phyloP scores from a whole-genome alignment of 805 yeast genomes.

The Lipomyces yamanashiensis region DNA sequence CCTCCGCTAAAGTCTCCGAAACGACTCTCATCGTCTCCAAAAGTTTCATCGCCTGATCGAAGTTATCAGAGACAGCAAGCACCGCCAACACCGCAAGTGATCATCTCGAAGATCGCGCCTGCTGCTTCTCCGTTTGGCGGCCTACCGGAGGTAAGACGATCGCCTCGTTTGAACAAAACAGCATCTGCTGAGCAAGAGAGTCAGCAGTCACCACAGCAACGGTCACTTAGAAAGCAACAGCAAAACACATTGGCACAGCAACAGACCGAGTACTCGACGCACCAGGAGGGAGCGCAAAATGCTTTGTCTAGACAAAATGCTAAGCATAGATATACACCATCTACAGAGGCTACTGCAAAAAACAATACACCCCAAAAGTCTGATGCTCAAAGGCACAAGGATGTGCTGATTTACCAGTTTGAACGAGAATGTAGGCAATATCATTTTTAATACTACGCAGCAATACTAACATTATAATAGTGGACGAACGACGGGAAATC shows the following conservation, averaged over 20 bases:
- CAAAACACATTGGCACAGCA: neutral
- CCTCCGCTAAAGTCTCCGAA: neutral
- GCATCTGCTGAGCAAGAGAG: neutral
- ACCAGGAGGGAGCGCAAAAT: too few relatives aligned
- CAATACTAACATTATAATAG: conserved; percentile 1
- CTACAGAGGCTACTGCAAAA: too few relatives aligned
- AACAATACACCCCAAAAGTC: too few relatives aligned
- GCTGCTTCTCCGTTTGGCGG: conserved; percentile 3
- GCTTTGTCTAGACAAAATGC: too few relatives aligned
- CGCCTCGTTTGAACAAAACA: conserved; percentile 7
- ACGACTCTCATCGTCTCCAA: conserved; percentile 1
- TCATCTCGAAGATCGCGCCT: neutral
- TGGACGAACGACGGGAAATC: conserved; percentile 17
- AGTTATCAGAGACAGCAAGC: neutral
- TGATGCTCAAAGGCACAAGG: too few relatives aligned
- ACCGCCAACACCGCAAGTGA: neutral
- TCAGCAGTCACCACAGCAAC: neutral
- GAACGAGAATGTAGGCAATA: too few relatives aligned
- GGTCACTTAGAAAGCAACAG: neutral
- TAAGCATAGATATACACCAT: too few relatives aligned
- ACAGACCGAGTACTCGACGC: too few relatives aligned
- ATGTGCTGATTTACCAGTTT: too few relatives aligned
- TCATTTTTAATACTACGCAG: neutral
- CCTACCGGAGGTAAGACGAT: conserved; percentile 14
- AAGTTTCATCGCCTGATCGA: neutral